These are phyloP conservation scores for Dactylorhiza incarnata DNA, from an alignment of 106 monocot species.

Conservation along the genomic window DNA sequence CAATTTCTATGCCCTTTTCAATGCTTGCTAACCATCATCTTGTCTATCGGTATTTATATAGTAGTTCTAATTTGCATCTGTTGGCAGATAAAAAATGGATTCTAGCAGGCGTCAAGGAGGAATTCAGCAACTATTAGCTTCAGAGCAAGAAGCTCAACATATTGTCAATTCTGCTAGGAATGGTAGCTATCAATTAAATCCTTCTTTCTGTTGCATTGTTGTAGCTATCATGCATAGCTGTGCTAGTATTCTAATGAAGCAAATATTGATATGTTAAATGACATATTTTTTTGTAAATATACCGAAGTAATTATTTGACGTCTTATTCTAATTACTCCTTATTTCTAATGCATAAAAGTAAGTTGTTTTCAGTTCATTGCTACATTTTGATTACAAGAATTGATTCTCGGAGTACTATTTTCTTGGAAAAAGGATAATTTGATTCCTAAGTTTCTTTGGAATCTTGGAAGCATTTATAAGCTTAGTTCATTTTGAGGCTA, in stretches of 20 bases:
- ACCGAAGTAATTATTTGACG: background rate
- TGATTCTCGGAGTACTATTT: background rate
- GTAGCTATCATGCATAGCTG: background rate
- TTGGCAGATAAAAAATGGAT: slow-evolving; percentile 33
- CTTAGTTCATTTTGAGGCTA: background rate
- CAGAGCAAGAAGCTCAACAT: slow-evolving; percentile 67
- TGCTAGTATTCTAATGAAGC: no score
- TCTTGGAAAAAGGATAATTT: background rate
- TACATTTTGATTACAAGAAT: background rate
- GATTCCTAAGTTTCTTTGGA: background rate
- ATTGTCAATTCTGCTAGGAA: slow-evolving; percentile 58
- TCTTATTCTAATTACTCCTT: background rate
- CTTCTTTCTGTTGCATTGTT: background rate
- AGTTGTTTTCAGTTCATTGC: background rate
- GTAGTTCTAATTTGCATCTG: background rate
- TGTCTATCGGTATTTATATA: background rate
- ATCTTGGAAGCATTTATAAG: background rate
- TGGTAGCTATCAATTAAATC: slow-evolving; percentile 19
- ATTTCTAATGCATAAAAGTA: background rate
- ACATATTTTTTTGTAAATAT: background rate
- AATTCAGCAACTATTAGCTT: slow-evolving; percentile 65
- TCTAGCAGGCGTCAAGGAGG: slow-evolving; percentile 51
- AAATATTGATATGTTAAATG: background rate
- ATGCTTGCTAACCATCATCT: background rate
- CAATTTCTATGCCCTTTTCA: background rate